These are phyloP conservation scores for Streptanthus diversifolius DNA, from an alignment of 345 rosid species.

Conservation along the genomic window DNA sequence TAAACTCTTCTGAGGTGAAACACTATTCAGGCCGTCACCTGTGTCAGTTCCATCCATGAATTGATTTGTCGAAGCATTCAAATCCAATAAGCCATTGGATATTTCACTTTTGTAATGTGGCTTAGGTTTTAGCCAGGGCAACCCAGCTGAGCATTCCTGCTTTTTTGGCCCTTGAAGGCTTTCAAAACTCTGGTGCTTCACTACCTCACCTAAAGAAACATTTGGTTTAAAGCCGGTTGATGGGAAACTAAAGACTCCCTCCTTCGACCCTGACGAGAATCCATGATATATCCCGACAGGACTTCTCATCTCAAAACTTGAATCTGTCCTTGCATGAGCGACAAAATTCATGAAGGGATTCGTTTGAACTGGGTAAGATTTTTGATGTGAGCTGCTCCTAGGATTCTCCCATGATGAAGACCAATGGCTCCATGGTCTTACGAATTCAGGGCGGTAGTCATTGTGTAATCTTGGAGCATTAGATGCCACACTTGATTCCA, in stretches of 20 bases:
- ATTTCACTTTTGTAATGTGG: conserved; percentile 27
- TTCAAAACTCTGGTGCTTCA: conserved; percentile 17
- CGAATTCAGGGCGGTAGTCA: conserved; percentile 42
- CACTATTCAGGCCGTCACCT: neutral
- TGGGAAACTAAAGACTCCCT: conserved; percentile 14
- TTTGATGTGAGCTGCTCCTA: conserved; percentile 36
- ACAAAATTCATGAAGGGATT: conserved; percentile 44
- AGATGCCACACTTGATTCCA: conserved; percentile 43
- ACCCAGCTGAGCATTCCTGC: conserved; percentile 34
- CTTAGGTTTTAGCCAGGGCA: conserved; percentile 48
- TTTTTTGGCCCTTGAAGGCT: conserved; percentile 39
- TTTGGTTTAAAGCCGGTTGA: conserved; percentile 17
- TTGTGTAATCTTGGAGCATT: conserved; percentile 39
- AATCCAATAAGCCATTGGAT: conserved; percentile 33
- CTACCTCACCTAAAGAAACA: conserved; percentile 28
- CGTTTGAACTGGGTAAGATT: conserved; percentile 40
- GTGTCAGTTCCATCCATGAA: conserved; percentile 21
- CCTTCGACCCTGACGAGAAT: conserved; percentile 51
- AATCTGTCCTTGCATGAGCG: conserved; percentile 39
- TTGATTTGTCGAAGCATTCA: conserved; percentile 28
- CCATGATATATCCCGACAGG: conserved; percentile 47
- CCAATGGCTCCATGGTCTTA: conserved; percentile 48
- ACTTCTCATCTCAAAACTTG: conserved; percentile 45
- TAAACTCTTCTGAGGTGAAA: conserved; percentile 30
- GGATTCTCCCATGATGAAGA: conserved; percentile 51